Evolutionary conservation across 495 filamentous ascomycete species (phyloP).

Genomic region (Pyronema omphalodes): DNA sequence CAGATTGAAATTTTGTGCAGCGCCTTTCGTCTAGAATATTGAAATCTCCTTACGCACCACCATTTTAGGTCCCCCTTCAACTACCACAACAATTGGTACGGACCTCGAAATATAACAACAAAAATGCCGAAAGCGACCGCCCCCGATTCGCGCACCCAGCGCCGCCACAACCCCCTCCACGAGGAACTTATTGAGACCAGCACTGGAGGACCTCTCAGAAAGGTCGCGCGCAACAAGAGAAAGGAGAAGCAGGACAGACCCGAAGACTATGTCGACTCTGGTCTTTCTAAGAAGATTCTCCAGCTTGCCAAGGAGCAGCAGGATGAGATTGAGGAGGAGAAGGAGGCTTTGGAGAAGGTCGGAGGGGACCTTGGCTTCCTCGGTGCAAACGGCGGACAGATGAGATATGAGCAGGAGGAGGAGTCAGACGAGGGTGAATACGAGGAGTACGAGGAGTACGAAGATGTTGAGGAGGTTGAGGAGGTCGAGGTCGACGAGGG

Average conservation of each 20-base stretch:
- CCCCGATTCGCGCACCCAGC: constrained; percentile 15
- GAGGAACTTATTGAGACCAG: constrained; percentile 24
- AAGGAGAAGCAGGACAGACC: constrained; percentile 13
- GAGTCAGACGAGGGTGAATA: constrained; percentile 39
- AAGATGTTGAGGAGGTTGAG: constrained; percentile 57
- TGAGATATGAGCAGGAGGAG: constrained; percentile 32
- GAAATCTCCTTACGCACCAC: too few species aligned
- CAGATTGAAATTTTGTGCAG: too few species aligned
- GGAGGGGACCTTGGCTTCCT: constrained; percentile 1
- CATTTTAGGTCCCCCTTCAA: too few species aligned
- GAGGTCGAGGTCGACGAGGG: constrained; percentile 74
- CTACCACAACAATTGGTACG: too few species aligned
- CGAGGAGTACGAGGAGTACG: constrained; percentile 34
- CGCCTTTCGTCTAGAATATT: too few species aligned
- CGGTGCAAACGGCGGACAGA: constrained; percentile 8
- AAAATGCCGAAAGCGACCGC: constrained; percentile 6
- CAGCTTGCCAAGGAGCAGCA: constrained; percentile 49
- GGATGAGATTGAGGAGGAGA: constrained; percentile 14
- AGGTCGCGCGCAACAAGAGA: constrained; percentile 14
- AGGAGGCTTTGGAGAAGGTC: constrained; percentile 28
- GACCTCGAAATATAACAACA: neutral
- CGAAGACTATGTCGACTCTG: constrained; percentile 45
- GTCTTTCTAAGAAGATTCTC: constrained; percentile 70
- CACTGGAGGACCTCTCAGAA: constrained; percentile 26
- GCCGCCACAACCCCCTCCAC: constrained; percentile 24